Conservation (phyloP, 192 early-diverging fungal genomes). For the Chytriomyces hyalinus region DNA sequence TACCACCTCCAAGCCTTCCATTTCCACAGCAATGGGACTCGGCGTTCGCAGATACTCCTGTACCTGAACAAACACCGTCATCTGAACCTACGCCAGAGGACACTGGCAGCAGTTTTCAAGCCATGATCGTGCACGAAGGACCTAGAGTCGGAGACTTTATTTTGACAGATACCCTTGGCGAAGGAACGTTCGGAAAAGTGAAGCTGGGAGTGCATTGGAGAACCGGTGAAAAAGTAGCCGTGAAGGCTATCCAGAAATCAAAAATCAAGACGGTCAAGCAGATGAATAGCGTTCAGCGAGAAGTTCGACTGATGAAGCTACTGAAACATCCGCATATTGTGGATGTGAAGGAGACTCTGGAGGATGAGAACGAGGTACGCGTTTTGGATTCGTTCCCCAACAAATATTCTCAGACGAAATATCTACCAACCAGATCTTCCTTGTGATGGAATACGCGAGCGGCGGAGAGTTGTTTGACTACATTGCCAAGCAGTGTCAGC, state of each 20-base stretch:
- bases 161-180: constrained; percentile 60
- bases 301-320: constrained; percentile 68
- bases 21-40: not conserved
- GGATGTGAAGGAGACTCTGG: constrained; percentile 68
- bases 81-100: not conserved
- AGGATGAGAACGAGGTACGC: constrained; percentile 53
- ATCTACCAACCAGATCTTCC: constrained; percentile 42
- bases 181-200: constrained; percentile 72
- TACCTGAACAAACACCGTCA: not conserved
- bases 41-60: too few relatives aligned
- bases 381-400: not conserved
- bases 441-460: constrained; percentile 66
- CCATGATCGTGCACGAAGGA: not conserved
- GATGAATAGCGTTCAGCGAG: constrained; percentile 65
- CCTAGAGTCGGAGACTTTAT: constrained; percentile 58
- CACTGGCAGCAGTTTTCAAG: not conserved
- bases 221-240: constrained; percentile 63
- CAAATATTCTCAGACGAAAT: not conserved
- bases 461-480: constrained; percentile 70
- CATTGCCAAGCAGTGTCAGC: constrained; percentile 64
- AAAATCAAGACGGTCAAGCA: constrained; percentile 66
- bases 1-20: not conserved
- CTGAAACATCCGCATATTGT: constrained; percentile 65
- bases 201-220: constrained; percentile 56
- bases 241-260: constrained; percentile 65